Evolutionary conservation across 331 rosid genomes (phyloP).

Genomic region (Malus hybrid): DNA sequence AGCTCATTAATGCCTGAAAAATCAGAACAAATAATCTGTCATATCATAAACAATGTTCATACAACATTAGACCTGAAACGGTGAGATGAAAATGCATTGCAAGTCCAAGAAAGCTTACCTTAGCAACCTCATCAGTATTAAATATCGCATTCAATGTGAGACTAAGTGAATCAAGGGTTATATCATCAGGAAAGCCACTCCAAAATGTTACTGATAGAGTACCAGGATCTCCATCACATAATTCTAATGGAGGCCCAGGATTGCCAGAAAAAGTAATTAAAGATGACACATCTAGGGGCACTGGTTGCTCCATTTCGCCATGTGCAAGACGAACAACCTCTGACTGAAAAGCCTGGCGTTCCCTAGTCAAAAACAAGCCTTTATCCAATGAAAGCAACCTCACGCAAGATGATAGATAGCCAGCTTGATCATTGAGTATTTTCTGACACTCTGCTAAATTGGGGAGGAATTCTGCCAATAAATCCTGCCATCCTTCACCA

Average conservation of each 20-base stretch:
- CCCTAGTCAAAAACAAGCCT: slow-evolving; percentile 74
- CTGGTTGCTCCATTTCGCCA: slow-evolving; percentile 94
- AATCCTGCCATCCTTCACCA: slow-evolving; percentile 96
- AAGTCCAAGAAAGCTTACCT: slow-evolving; percentile 46
- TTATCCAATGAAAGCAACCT: slow-evolving; percentile 89
- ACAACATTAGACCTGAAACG: slow-evolving; percentile 7
- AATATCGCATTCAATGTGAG: slow-evolving; percentile 77
- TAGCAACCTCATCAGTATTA: slow-evolving; percentile 84
- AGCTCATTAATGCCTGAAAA: slow-evolving; percentile 71
- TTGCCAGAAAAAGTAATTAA: slow-evolving; percentile 92
- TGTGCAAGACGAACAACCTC: slow-evolving; percentile 86
- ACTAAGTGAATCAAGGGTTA: slow-evolving; percentile 88
- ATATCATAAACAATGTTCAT: background rate
- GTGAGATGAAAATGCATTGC: slow-evolving; percentile 16
- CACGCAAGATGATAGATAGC: slow-evolving; percentile 95
- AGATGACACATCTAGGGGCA: slow-evolving; percentile 93
- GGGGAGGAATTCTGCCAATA: slow-evolving; percentile 92
- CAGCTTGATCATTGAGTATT: slow-evolving; percentile 88
- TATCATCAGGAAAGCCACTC: slow-evolving; percentile 98
- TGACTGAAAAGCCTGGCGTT: slow-evolving; percentile 87
- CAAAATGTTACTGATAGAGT: slow-evolving; percentile 74
- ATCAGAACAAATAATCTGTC: slow-evolving; percentile 12
- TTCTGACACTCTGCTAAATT: slow-evolving; percentile 92
- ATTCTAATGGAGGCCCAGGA: slow-evolving; percentile 87
- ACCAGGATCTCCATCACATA: slow-evolving; percentile 93